Base-by-base conservation (phyloP, 2,329 filamentous ascomycete genomes). In the Penicillium sumatraense region DNA sequence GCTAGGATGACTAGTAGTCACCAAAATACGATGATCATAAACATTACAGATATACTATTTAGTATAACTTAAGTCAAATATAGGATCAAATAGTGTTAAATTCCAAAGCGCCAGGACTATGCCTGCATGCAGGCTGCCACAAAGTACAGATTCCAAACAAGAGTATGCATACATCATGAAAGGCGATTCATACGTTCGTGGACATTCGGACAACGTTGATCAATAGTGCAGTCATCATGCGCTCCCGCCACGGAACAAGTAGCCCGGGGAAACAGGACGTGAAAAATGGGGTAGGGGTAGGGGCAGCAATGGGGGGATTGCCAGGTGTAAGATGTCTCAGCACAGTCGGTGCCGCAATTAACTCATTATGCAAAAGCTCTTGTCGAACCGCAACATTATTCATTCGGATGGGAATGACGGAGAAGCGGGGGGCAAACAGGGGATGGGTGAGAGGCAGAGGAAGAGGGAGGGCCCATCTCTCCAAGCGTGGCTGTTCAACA, bases 151-250 rank as follows among this genome's bases (percentile, higher is more conserved):
- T 53, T 52, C 49, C 56, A 60, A 56, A 50, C 35, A 58, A 58
- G 35, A 36, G 59, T 70, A 72, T 71, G 70, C 69, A 64, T 72
- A 73, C 68, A 72, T 72, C 68, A 70, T 68, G 63, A 62, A 68
- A 66, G 46, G 45, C 54, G 61, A 56, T 70, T 62, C 69, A 67
- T 72, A 61, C 66, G 65, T 67, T 64, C 64, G 54, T 68, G 56
- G 63, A 66, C 56, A 60, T 65, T 56, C 50, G 55, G 61, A 51
- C 53, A 56, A 61, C 52, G 50, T 53, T 52, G 46, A 57, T 54
- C 56, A 59, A 57, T 56, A 60, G 49, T 60, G 62, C 63, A 59
- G 53, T 52, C 59, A 62, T 59, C 59, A 59, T 57, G 56, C 59
- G 58, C 53, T 55, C 54, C 56, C 54, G 56, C 44, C 58, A 56